Evolutionary conservation across 805 yeast genomes (phyloP).

Genomic region (Barnettozyma sp.): DNA sequence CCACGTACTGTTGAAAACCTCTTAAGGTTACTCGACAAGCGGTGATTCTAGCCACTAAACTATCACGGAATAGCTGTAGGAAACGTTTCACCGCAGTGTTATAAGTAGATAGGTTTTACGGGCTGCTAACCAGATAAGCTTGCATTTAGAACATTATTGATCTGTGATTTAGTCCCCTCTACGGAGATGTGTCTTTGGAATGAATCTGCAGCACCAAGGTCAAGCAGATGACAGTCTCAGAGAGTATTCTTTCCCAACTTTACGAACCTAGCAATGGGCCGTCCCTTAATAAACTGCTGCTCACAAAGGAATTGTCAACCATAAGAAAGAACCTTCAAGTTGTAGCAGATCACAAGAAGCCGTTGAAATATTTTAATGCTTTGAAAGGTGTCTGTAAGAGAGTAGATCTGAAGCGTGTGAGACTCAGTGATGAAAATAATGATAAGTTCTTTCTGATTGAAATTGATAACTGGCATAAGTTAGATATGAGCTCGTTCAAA

Average conservation of each 20-base stretch:
- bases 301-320: background rate
- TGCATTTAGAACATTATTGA: too few species aligned
- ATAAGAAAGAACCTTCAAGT: slow-evolving; percentile 3
- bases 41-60: slow-evolving; percentile 26
- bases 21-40: slow-evolving; percentile 18
- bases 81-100: too few species aligned
- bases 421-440: background rate
- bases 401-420: background rate
- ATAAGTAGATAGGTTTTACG: too few species aligned
- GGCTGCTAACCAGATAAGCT: too few species aligned
- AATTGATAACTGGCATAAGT: slow-evolving; percentile 5
- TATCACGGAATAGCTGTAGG: slow-evolving; percentile 19
- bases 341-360: slow-evolving; percentile 10
- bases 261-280: background rate
- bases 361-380: slow-evolving; percentile 6
- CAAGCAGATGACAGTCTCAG: background rate
- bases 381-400: background rate
- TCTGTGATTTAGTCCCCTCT: too few species aligned
- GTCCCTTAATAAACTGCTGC: background rate
- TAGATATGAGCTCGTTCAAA: slow-evolving; percentile 3
- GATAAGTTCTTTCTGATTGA: slow-evolving; percentile 5
- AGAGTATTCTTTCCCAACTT: background rate
- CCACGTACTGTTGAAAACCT: slow-evolving; percentile 11
- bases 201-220: background rate
- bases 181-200: background rate